Conservation (phyloP, 352 stramenopile species). For the Chrysophaeum taylorii region DNA sequence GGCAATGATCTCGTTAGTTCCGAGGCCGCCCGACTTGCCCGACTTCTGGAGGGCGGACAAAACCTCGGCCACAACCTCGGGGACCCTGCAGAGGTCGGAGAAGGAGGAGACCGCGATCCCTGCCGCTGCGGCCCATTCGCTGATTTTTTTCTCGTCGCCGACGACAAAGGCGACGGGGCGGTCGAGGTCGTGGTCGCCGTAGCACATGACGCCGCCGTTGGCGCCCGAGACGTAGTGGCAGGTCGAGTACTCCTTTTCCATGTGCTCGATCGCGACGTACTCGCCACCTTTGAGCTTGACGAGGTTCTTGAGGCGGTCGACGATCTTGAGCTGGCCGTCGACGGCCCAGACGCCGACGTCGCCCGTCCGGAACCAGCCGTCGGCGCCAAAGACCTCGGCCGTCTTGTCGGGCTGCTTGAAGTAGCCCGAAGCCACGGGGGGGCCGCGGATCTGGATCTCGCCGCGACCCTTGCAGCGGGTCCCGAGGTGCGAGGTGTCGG, state of each 20-base stretch:
- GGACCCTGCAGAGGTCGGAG: conserved; percentile 36
- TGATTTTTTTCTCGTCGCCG: conserved; percentile 37
- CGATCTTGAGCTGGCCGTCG: conserved; percentile 32
- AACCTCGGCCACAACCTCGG: conserved; percentile 45
- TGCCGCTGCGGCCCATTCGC: conserved; percentile 47
- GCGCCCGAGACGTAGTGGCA: conserved; percentile 70
- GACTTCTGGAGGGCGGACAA: conserved; percentile 41
- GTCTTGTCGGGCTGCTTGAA: conserved; percentile 83
- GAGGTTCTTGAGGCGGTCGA: conserved; percentile 61
- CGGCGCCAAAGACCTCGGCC: conserved; percentile 69
- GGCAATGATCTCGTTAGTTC: conserved; percentile 47
- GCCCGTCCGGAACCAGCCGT: conserved; percentile 62
- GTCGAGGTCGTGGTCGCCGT: conserved; percentile 57
- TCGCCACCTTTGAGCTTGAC: conserved; percentile 72
- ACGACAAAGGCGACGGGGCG: conserved; percentile 47
- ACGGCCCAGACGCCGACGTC: background rate
- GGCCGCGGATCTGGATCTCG: conserved; percentile 58
- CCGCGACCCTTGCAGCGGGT: conserved; percentile 50
- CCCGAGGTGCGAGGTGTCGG: conserved; percentile 40
- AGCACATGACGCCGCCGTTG: conserved; percentile 49
- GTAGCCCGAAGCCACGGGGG: conserved; percentile 72
- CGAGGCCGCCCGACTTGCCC: conserved; percentile 43
- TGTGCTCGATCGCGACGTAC: conserved; percentile 91
- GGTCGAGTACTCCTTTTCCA: conserved; percentile 85
- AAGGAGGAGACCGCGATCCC: conserved; percentile 38